These are phyloP conservation scores for Claviceps sp. DNA, from an alignment of 2,329 filamentous ascomycete genomes.

Conservation along the genomic window DNA sequence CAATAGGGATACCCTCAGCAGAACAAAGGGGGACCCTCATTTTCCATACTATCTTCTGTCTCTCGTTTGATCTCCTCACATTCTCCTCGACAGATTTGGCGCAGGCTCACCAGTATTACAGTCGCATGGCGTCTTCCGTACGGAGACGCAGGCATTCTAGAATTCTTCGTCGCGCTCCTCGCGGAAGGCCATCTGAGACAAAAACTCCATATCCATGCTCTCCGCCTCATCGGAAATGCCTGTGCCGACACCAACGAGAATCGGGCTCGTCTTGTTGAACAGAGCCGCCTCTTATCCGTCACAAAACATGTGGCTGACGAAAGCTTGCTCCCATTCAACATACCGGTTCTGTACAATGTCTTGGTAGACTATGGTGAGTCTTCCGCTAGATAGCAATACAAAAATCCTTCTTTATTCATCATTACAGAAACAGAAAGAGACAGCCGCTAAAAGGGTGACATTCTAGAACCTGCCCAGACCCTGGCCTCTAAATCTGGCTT, in stretches of 20 bases:
- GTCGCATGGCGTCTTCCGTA: conserved; percentile 43
- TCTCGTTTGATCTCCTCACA: background rate
- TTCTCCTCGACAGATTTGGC: background rate
- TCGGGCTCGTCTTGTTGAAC: conserved; percentile 38
- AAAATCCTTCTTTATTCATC: too few relatives aligned
- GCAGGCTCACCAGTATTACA: conserved; percentile 14
- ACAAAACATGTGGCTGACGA: conserved; percentile 34
- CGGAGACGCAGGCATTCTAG: conserved; percentile 43
- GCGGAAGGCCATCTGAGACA: conserved; percentile 23
- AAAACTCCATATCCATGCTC: conserved; percentile 36
- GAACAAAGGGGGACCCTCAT: background rate
- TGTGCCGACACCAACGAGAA: conserved; percentile 53
- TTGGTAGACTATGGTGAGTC: conserved; percentile 47
- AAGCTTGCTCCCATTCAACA: conserved; percentile 34
- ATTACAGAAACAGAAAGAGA: background rate
- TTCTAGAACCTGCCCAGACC: conserved; percentile 40
- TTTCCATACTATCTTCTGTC: background rate
- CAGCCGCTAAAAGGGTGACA: background rate
- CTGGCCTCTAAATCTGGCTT: conserved; percentile 39
- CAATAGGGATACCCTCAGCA: background rate
- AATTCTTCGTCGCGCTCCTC: conserved; percentile 39
- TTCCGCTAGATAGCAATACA: background rate
- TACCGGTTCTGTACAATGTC: conserved; percentile 50
- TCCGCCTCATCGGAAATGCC: conserved; percentile 48
- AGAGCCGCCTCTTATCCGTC: conserved; percentile 32